Evolutionary conservation across 2,329 filamentous ascomycete species (phyloP).

Genomic region (Fusarium bulbicola): DNA sequence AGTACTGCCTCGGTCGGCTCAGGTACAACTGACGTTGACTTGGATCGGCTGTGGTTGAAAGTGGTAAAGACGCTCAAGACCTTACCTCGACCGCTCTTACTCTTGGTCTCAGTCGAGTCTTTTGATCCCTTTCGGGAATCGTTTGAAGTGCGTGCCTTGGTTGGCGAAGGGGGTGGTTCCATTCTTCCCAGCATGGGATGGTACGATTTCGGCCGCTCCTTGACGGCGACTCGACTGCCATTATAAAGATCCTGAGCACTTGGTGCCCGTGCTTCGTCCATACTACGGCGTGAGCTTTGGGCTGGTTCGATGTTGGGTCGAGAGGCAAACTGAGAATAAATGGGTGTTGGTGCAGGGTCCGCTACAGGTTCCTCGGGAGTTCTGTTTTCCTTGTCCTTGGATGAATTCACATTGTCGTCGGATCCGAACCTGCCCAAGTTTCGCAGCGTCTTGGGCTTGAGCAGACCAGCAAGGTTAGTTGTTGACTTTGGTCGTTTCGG

Average conservation of each 20-base stretch:
- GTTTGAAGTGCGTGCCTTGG: conserved; percentile 33
- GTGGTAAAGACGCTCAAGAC: conserved; percentile 52
- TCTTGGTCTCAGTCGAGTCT: conserved; percentile 41
- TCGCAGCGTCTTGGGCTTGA: conserved; percentile 79
- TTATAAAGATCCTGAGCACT: conserved; percentile 33
- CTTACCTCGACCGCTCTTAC: conserved; percentile 54
- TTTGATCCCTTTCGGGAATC: conserved; percentile 41
- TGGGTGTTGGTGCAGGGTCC: conserved; percentile 65
- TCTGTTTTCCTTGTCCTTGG: conserved; percentile 84
- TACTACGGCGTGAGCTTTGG: conserved; percentile 37
- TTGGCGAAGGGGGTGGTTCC: conserved; percentile 35
- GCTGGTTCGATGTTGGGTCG: conserved; percentile 38
- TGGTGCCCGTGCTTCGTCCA: conserved; percentile 35
- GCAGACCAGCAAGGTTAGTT: conserved; percentile 80
- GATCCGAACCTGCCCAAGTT: conserved; percentile 65
- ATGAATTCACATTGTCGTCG: conserved; percentile 60
- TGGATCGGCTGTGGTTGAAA: conserved; percentile 50
- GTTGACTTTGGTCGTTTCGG: conserved; percentile 84
- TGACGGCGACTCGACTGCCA: conserved; percentile 41
- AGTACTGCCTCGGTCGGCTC: conserved; percentile 60
- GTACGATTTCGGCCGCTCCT: conserved; percentile 62
- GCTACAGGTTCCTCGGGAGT: conserved; percentile 58
- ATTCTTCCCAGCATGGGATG: conserved; percentile 47
- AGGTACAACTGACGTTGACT: conserved; percentile 43
- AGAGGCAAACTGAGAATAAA: conserved; percentile 77